Evolutionary conservation across 1,139 yeast genomes (phyloP).

Genomic region (Saccharomyces hybrid): DNA sequence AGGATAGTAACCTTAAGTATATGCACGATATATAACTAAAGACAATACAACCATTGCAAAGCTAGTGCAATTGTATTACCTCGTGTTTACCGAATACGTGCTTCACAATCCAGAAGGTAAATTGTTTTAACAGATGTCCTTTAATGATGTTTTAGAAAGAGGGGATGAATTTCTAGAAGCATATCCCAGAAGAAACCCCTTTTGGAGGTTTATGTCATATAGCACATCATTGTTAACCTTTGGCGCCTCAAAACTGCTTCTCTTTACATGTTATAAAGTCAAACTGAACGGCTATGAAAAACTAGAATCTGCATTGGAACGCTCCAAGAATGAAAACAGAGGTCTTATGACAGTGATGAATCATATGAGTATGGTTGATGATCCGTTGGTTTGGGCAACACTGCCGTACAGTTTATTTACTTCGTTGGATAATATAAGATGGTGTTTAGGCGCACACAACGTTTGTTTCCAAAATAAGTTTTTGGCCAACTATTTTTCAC

Average conservation of each 20-base stretch:
- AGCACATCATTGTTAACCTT: conserved; percentile 64
- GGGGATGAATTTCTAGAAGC: conserved; percentile 66
- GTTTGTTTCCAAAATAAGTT: conserved; percentile 64
- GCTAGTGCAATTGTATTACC: too few species aligned
- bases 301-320: conserved; percentile 53
- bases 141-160: conserved; percentile 58
- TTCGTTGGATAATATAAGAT: conserved; percentile 63
- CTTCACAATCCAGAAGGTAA: background rate
- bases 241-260: conserved; percentile 52
- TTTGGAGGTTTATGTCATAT: conserved; percentile 65
- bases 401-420: conserved; percentile 64
- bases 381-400: conserved; percentile 84
- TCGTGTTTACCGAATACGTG: too few species aligned
- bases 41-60: too few species aligned
- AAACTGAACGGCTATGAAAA: conserved; percentile 52
- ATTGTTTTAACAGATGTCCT: conserved; percentile 45
- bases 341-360: conserved; percentile 86
- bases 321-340: conserved; percentile 59
- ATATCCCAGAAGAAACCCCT: conserved; percentile 49
- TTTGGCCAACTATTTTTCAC: conserved; percentile 59
- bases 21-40: too few species aligned
- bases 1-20: too few species aligned
- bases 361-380: conserved; percentile 91
- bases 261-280: conserved; percentile 57
- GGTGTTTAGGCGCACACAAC: conserved; percentile 94